A percentile compares a stretch with the other conserved stretches of the same genome.
These are phyloP conservation scores for Rehmannia glutinosa DNA, from an alignment of 257 asterid genomes.

Conservation along the genomic window DNA sequence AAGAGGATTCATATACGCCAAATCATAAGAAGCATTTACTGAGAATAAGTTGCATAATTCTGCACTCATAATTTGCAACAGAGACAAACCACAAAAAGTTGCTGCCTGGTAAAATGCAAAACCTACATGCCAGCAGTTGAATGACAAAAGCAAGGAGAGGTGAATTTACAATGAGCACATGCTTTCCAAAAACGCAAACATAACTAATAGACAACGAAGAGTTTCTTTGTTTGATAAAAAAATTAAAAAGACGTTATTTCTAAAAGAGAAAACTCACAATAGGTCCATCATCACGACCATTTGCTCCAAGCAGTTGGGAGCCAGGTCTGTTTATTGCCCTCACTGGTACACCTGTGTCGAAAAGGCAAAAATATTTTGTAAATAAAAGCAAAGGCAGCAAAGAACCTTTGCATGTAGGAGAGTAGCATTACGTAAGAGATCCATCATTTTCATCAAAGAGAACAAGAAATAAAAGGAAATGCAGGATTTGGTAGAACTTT, in stretches of 20 bases:
- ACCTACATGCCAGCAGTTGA: not conserved
- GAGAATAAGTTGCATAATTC: not conserved
- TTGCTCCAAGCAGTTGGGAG: conserved; percentile 86
- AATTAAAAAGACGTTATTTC: not conserved
- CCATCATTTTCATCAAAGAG: conserved; percentile 15
- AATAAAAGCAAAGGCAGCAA: not conserved
- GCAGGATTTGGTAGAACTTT: not conserved
- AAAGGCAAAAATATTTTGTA: conserved; percentile 5
- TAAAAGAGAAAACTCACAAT: conserved; percentile 53
- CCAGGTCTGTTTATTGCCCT: conserved; percentile 94
- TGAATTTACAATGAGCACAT: not conserved
- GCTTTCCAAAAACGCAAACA: not conserved
- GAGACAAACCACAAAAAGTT: not conserved
- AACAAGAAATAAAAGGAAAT: not conserved
- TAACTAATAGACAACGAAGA: not conserved
- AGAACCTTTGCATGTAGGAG: not conserved
- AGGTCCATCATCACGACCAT: conserved; percentile 99
- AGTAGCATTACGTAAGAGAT: not conserved
- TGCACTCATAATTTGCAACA: not conserved
- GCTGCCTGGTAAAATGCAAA: not conserved
- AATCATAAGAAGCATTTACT: not conserved
- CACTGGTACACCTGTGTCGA: conserved; percentile 62
- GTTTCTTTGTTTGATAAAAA: not conserved
- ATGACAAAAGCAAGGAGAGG: not conserved
- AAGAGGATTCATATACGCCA: not conserved